phyloP scores from a whole-genome alignment of 371 early-diverging fungal species.

The Scutellospora calospora region DNA sequence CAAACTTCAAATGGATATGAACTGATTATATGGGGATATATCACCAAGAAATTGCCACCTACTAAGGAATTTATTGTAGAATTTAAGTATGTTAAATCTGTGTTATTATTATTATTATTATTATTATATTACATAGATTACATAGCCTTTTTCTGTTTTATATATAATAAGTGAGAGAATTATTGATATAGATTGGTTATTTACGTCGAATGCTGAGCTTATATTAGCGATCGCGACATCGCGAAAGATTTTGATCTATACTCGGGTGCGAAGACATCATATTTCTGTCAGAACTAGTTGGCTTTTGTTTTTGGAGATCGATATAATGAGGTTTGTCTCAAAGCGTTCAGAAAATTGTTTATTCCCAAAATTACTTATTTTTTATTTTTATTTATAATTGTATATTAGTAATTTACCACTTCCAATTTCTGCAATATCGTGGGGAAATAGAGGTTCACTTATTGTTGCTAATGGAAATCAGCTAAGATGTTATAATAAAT shows the following conservation, averaged over 20 bases:
- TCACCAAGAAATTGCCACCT: constrained; percentile 27
- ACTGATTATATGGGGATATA: constrained; percentile 37
- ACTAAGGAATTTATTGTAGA: constrained; percentile 26
- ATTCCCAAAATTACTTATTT: constrained; percentile 48
- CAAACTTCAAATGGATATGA: constrained; percentile 14
- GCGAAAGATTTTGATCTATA: constrained; percentile 59
- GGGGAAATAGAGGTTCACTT: constrained; percentile 74
- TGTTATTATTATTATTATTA: neutral
- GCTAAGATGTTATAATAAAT: constrained; percentile 68
- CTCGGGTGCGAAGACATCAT: constrained; percentile 55
- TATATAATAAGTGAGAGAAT: constrained; percentile 20
- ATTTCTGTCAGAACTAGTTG: constrained; percentile 49
- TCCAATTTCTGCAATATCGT: constrained; percentile 63
- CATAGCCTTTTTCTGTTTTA: neutral
- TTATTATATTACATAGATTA: neutral
- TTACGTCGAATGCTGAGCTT: constrained; percentile 77
- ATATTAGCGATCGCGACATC: constrained; percentile 70
- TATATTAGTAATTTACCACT: constrained; percentile 46
- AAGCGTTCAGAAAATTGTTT: constrained; percentile 43
- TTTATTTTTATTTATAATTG: constrained; percentile 45
- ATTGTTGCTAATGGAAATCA: constrained; percentile 68
- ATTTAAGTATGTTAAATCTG: constrained; percentile 9
- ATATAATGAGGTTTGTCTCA: constrained; percentile 49
- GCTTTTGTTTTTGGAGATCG: constrained; percentile 58
- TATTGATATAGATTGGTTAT: constrained; percentile 71